Evolutionary conservation across 2,329 filamentous ascomycete species (phyloP).

Genomic region (Colletotrichum camelliae): DNA sequence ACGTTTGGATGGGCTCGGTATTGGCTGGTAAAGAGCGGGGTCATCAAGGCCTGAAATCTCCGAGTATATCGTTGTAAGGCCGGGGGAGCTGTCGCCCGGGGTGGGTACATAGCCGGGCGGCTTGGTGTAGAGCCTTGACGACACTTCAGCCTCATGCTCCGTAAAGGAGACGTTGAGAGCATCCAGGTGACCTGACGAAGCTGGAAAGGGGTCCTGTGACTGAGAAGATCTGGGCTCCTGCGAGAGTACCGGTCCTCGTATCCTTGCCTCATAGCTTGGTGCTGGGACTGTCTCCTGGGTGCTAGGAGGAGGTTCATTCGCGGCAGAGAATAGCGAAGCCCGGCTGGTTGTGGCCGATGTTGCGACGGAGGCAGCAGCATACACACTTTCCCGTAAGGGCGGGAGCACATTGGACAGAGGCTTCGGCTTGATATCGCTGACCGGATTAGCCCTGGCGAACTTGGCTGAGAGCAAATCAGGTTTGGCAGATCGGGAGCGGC

Average conservation of each 20-base stretch:
- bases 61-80: background rate
- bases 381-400: background rate
- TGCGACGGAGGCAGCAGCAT: background rate
- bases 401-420: background rate
- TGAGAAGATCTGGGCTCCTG: background rate
- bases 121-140: background rate
- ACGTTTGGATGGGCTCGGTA: background rate
- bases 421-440: background rate
- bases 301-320: background rate
- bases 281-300: slow-evolving; percentile 5
- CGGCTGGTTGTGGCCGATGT: slow-evolving; percentile 1
- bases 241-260: background rate
- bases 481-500: background rate
- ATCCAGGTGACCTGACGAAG: background rate
- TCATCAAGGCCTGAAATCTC: background rate
- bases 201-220: slow-evolving; percentile 1
- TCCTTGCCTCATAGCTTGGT: background rate
- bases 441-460: background rate
- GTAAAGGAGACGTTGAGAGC: background rate
- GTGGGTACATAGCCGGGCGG: background rate
- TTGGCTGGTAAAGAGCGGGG: background rate
- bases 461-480: background rate
- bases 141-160: background rate
- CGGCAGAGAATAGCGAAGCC: background rate
- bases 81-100: background rate